Conservation (phyloP, 2,329 filamentous ascomycete genomes). For the Fusarium sacchari region DNA sequence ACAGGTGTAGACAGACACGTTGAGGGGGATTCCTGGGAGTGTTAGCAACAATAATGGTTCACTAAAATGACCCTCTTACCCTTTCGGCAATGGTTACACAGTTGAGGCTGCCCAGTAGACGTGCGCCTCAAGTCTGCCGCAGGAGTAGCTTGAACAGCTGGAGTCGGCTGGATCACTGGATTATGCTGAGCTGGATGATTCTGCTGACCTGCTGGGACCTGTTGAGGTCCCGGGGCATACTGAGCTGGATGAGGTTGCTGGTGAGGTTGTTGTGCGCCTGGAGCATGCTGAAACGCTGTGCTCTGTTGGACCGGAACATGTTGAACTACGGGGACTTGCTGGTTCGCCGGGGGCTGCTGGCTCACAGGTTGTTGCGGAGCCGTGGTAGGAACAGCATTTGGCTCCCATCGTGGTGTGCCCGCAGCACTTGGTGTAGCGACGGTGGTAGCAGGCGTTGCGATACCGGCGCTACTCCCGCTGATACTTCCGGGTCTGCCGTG, state of each 20-base stretch:
- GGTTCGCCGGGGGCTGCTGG: background rate
- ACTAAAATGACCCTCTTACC: background rate
- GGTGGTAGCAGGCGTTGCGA: constrained; percentile 19
- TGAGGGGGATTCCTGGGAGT: constrained; percentile 30
- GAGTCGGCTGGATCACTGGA: background rate
- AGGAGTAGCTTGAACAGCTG: background rate
- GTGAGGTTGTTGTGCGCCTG: background rate
- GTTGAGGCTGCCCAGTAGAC: constrained; percentile 6
- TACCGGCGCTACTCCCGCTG: constrained; percentile 13
- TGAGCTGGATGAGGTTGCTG: background rate
- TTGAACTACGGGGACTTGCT: background rate
- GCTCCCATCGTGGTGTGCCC: constrained; percentile 15
- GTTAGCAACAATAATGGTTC: background rate
- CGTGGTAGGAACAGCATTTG: background rate
- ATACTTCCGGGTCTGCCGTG: constrained; percentile 20
- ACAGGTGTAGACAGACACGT: constrained; percentile 42
- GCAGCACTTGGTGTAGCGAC: constrained; percentile 7
- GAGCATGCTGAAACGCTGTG: background rate
- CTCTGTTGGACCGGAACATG: background rate
- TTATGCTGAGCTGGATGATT: background rate
- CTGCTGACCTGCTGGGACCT: background rate
- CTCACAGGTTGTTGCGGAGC: background rate
- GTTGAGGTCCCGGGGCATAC: background rate
- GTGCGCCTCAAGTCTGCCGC: background rate
- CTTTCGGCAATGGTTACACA: constrained; percentile 38